Conservation (phyloP, 805 yeast genomes). For the Lipomyces sp. region DNA sequence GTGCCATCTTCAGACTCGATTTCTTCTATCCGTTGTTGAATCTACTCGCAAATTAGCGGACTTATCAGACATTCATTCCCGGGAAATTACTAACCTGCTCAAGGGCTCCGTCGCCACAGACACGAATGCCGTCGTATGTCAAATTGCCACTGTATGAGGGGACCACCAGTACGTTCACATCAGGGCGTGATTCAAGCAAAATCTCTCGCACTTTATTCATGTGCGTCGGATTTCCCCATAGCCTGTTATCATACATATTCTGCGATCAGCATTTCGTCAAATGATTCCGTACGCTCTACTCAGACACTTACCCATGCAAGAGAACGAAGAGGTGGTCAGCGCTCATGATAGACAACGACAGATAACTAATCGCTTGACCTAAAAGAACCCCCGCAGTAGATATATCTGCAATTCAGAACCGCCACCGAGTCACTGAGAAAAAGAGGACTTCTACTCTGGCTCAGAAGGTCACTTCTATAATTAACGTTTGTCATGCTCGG, state of each 20-base stretch:
- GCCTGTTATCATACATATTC: slow-evolving; percentile 30
- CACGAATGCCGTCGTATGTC: slow-evolving; percentile 77
- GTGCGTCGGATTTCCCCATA: slow-evolving; percentile 68
- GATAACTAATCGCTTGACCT: too few relatives aligned
- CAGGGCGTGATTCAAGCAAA: slow-evolving; percentile 41
- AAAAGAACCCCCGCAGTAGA: too few relatives aligned
- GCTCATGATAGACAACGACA: slow-evolving; percentile 7
- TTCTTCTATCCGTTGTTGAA: slow-evolving; percentile 44
- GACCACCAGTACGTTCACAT: slow-evolving; percentile 36
- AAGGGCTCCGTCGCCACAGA: slow-evolving; percentile 67
- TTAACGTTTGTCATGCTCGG: too few relatives aligned
- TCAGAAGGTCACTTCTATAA: too few relatives aligned
- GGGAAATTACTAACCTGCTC: slow-evolving; percentile 52
- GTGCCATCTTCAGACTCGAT: slow-evolving; percentile 45
- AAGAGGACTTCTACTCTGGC: too few relatives aligned
- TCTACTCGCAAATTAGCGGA: slow-evolving; percentile 4
- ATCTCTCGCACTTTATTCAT: slow-evolving; percentile 48
- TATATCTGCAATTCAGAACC: too few relatives aligned
- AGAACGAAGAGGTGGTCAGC: slow-evolving; percentile 60
- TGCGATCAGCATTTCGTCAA: neutral
- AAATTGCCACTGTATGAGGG: slow-evolving; percentile 26
- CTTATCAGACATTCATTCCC: too few relatives aligned
- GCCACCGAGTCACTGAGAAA: too few relatives aligned
- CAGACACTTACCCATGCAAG: slow-evolving; percentile 61
- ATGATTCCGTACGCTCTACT: neutral